Percentiles rank a stretch among this genome's conserved stretches.
phyloP scores from a whole-genome alignment of 2,329 filamentous ascomycete species.

The Hypoxylon sp. region DNA sequence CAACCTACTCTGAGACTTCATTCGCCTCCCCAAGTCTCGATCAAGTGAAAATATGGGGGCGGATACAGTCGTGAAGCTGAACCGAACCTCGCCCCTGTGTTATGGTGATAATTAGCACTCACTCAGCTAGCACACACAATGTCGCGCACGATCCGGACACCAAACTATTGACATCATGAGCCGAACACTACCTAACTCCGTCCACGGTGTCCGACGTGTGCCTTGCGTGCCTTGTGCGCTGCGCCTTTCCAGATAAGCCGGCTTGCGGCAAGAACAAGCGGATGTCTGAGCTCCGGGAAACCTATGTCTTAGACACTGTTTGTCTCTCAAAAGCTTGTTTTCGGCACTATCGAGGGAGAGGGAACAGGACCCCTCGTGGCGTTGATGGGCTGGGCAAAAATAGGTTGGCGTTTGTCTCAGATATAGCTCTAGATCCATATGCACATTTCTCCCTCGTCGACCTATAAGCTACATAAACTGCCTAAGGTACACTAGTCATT shows the following conservation, averaged over 20 bases:
- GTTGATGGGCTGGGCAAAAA: conserved; percentile 16
- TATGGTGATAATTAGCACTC: neutral
- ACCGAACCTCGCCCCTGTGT: neutral
- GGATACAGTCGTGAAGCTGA: conserved; percentile 1
- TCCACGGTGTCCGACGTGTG: conserved; percentile 4
- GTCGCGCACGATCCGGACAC: conserved; percentile 26
- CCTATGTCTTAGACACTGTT: conserved; percentile 15
- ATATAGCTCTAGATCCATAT: conserved; percentile 15
- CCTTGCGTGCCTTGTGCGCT: neutral
- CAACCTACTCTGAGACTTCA: neutral
- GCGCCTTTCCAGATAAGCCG: neutral
- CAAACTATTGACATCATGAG: conserved; percentile 19
- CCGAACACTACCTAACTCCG: neutral
- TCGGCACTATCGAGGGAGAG: neutral
- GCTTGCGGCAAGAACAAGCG: conserved; percentile 26
- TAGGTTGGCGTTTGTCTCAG: conserved; percentile 20
- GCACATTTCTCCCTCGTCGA: conserved; percentile 15
- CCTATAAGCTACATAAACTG: neutral
- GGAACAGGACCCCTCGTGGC: conserved; percentile 16
- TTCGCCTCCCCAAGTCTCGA: neutral
- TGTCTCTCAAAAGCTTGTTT: conserved; percentile 23
- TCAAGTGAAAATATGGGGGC: neutral
- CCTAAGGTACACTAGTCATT: neutral
- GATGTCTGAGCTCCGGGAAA: conserved; percentile 16
- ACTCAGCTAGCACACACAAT: conserved; percentile 20